Conservation (phyloP, 805 yeast genomes). For the Lipomyces japonicus region DNA sequence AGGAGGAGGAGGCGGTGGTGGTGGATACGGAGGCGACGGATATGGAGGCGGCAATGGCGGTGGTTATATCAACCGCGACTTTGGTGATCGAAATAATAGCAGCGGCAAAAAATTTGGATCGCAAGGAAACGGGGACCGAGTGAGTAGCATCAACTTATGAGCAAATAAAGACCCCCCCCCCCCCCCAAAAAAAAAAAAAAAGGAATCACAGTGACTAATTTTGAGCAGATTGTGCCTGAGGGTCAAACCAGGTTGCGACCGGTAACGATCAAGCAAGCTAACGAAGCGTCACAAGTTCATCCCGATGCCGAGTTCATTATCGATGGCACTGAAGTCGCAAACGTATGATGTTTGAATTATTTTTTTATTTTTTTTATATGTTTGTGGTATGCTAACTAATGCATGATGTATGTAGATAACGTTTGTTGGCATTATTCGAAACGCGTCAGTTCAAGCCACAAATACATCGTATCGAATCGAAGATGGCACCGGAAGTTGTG, state of each 20-base stretch:
- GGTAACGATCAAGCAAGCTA: slow-evolving; percentile 61
- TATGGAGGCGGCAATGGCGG: slow-evolving; percentile 13
- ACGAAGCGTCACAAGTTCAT: slow-evolving; percentile 48
- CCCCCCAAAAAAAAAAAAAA: no score
- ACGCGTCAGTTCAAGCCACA: slow-evolving; percentile 45
- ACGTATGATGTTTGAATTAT: slow-evolving; percentile 1
- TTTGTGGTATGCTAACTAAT: neutral
- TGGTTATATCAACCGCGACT: slow-evolving; percentile 4
- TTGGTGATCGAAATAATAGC: neutral
- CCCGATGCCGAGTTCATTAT: slow-evolving; percentile 54
- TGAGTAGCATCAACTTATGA: slow-evolving; percentile 3
- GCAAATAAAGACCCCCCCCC: no score
- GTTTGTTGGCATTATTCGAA: slow-evolving; percentile 56
- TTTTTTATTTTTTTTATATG: neutral
- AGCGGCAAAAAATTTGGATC: slow-evolving; percentile 5
- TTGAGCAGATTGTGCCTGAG: no score
- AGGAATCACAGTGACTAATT: no score
- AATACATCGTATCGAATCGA: slow-evolving; percentile 50
- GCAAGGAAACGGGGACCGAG: slow-evolving; percentile 17
- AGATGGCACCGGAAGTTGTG: slow-evolving; percentile 63
- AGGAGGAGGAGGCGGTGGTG: no score
- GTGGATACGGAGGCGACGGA: slow-evolving; percentile 11
- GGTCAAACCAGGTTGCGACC: slow-evolving; percentile 40
- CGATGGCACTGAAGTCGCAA: slow-evolving; percentile 45
- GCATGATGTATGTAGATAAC: slow-evolving; percentile 44